Percentiles rank a stretch among this genome's conserved stretches.
Evolutionary conservation across 805 yeast genomes (phyloP).

Genomic region (Candida michaelii): DNA sequence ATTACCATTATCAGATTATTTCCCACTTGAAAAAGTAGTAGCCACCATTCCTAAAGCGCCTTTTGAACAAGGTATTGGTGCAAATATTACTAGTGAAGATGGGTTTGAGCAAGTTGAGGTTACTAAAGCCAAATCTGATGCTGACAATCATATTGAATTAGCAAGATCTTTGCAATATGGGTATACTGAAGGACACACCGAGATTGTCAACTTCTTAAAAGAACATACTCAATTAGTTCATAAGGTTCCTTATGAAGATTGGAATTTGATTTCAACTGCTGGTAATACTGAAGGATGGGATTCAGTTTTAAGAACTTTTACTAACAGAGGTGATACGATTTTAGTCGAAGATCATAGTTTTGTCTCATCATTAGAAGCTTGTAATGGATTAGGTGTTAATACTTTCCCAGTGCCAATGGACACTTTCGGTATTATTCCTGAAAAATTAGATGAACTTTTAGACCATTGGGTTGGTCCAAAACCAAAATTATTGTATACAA

Average conservation of each 20-base stretch:
- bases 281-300: slow-evolving; percentile 96
- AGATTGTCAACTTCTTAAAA: slow-evolving; percentile 61
- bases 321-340: slow-evolving; percentile 77
- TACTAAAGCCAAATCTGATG: slow-evolving; percentile 25
- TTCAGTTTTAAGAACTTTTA: slow-evolving; percentile 72
- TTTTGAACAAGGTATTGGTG: slow-evolving; percentile 73
- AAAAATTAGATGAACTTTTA: slow-evolving; percentile 58
- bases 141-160: slow-evolving; percentile 60
- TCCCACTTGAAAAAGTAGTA: slow-evolving; percentile 81
- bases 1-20: slow-evolving; percentile 83
- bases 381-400: slow-evolving; percentile 66
- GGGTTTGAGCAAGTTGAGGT: slow-evolving; percentile 44
- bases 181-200: slow-evolving; percentile 75
- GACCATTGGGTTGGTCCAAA: slow-evolving; percentile 70
- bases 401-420: slow-evolving; percentile 79
- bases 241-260: slow-evolving; percentile 50
- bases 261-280: slow-evolving; percentile 69
- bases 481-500: slow-evolving; percentile 87
- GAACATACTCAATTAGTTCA: slow-evolving; percentile 68
- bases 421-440: slow-evolving; percentile 74
- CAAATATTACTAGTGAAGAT: slow-evolving; percentile 43
- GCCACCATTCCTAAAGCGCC: slow-evolving; percentile 80
- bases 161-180: slow-evolving; percentile 93
- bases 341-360: slow-evolving; percentile 81
- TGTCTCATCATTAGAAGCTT: slow-evolving; percentile 82